A percentile compares a stretch with the other conserved stretches of the same genome.
These are phyloP conservation scores for Stachybotrys echinatus DNA, from an alignment of 2,329 filamentous ascomycete genomes.

Conservation along the genomic window DNA sequence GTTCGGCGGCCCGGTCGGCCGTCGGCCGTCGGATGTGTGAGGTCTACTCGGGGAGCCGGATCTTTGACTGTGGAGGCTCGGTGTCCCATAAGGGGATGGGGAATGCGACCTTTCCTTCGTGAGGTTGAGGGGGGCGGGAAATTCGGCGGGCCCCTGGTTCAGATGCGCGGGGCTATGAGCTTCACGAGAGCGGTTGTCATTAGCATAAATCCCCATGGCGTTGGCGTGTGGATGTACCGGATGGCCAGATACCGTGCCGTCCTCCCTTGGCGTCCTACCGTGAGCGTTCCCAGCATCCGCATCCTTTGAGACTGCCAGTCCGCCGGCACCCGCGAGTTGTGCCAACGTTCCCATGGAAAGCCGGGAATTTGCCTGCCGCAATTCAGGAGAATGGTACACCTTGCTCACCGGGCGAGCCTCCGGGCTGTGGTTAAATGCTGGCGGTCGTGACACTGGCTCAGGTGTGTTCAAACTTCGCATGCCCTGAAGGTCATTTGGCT, in stretches of 20 bases:
- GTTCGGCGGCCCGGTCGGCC: conserved; percentile 21
- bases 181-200: conserved; percentile 49
- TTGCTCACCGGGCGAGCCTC: conserved; percentile 62
- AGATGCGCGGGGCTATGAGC: conserved; percentile 37
- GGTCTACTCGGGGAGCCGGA: conserved; percentile 22
- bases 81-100: conserved; percentile 28
- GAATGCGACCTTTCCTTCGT: conserved; percentile 38
- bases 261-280: conserved; percentile 21
- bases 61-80: conserved; percentile 19
- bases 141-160: conserved; percentile 26
- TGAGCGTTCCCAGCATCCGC: conserved; percentile 17
- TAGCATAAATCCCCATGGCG: conserved; percentile 47
- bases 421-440: conserved; percentile 72
- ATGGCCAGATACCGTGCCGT: conserved; percentile 32
- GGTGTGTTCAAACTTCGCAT: conserved; percentile 58
- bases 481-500: conserved; percentile 46
- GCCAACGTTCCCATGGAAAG: conserved; percentile 77
- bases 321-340: conserved; percentile 69
- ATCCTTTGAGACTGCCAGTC: conserved; percentile 37
- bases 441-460: conserved; percentile 72
- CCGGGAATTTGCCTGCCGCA: conserved; percentile 75
- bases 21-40: conserved; percentile 24
- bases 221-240: conserved; percentile 47
- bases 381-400: conserved; percentile 69
- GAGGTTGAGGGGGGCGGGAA: conserved; percentile 35